A percentile compares a stretch with the other conserved stretches of the same genome.
Conservation (phyloP, 108 stramenopile species). For the Skeletonema costatum region DNA sequence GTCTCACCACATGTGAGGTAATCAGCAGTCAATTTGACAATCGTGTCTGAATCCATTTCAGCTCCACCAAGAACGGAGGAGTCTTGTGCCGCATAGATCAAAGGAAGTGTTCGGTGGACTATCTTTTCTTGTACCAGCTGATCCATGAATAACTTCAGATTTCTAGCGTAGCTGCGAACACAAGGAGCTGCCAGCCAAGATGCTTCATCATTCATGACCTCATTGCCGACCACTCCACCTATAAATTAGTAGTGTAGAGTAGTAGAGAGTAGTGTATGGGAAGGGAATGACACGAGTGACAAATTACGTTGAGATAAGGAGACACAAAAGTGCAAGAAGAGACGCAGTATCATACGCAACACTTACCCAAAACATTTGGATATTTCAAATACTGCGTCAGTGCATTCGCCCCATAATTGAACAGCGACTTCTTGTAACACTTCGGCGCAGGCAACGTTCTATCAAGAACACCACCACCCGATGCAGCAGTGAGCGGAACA, state of each 20-base stretch:
- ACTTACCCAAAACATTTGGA: constrained; percentile 56
- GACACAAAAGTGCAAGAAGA: not conserved
- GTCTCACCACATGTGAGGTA: constrained; percentile 50
- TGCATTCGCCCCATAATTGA: constrained; percentile 41
- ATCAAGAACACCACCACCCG: constrained; percentile 54
- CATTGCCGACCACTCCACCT: constrained; percentile 62
- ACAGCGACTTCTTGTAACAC: constrained; percentile 52
- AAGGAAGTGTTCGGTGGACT: constrained; percentile 27
- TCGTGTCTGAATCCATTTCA: constrained; percentile 20
- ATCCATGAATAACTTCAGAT: constrained; percentile 52
- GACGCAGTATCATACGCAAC: not conserved
- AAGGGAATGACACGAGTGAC: not conserved
- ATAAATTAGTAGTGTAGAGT: not conserved
- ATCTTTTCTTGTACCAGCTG: constrained; percentile 18
- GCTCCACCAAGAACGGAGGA: constrained; percentile 44
- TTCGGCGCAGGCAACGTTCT: constrained; percentile 44
- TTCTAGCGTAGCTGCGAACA: constrained; percentile 49
- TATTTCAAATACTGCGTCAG: constrained; percentile 33
- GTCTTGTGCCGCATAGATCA: constrained; percentile 68
- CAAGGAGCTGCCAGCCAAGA: constrained; percentile 63
- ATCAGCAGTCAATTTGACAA: constrained; percentile 53
- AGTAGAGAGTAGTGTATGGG: no score
- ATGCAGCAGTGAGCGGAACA: constrained; percentile 56
- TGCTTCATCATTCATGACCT: constrained; percentile 62
- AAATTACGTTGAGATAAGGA: not conserved